Evolutionary conservation across 768 basidiomycete species (phyloP).

Genomic region (Trametes elegans): DNA sequence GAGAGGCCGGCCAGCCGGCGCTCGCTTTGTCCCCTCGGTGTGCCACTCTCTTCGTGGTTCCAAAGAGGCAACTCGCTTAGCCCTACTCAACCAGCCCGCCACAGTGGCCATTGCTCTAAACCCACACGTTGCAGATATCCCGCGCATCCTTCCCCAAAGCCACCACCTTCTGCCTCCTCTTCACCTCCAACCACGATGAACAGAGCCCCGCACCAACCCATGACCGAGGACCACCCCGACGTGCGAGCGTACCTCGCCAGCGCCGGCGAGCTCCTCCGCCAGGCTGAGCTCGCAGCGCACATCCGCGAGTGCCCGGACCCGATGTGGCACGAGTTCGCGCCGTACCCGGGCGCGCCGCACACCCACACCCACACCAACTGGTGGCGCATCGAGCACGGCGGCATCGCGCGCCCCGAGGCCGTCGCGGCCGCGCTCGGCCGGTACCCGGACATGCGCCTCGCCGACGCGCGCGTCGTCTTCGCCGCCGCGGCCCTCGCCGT

Average conservation of each 20-base stretch:
- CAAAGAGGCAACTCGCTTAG: no score
- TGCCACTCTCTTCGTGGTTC: no score
- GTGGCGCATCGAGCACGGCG: slow-evolving; percentile 10
- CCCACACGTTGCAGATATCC: no score
- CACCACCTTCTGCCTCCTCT: not conserved
- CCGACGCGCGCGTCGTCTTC: slow-evolving; percentile 8
- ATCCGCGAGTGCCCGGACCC: not conserved
- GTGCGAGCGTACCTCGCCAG: slow-evolving; percentile 1
- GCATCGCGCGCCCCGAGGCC: not conserved
- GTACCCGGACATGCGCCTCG: not conserved
- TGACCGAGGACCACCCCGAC: not conserved
- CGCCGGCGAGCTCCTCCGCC: not conserved
- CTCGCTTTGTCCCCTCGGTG: no score
- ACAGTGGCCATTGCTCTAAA: no score
- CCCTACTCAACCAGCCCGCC: no score
- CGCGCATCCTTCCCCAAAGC: not conserved
- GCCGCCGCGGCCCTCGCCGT: slow-evolving; percentile 9
- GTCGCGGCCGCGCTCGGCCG: not conserved
- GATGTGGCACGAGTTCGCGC: not conserved
- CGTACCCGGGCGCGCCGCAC: no score
- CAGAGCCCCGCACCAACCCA: not conserved
- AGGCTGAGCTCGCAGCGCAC: not conserved
- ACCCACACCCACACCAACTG: not conserved
- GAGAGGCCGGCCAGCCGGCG: no score
- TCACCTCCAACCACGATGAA: not conserved